Evolutionary conservation across 805 yeast species (phyloP), one percentile per base, ranked within the genome.

Genomic region (Saturnispora mendoncae): DNA sequence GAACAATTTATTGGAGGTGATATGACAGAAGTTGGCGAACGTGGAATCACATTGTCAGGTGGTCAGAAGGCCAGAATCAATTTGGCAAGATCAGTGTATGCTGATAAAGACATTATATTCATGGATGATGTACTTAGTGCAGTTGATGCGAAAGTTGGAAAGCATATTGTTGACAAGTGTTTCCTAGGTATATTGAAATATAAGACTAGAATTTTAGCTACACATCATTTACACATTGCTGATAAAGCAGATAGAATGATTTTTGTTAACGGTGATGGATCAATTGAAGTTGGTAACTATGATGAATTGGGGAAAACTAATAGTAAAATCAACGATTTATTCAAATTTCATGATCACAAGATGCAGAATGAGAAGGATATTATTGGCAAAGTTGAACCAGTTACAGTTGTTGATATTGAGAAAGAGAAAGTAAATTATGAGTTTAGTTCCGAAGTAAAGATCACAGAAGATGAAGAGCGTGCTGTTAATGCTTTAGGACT

Each of bases 21-120:
- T 54, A 52, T 56, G 38, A 83, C 94, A 1, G 84, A 81, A 57
- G 81, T 84, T 50, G 95, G 94, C 46, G 94, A 84, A 57, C 69
- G 85, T 55, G 95, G 94, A 49, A 78, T 85, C 38, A 83, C 87
- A 2, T 60, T 84, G 28, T 80, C 88, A 4, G 95, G 95, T 45
- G 95, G 95, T 39, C 95, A 84, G 58, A 84, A 84, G 65, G 90
- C 94, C 1, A 71, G 94, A 57, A 72, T 84, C 40, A 75, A 76
- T 53, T 62, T 84, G 45, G 94, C 94, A 3, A 70, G 94, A 55
- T 80, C 90, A 2, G 85, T 82, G 2, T 84, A 84, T 53, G 74
- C 79, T 12, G 68, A 76, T 21, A 71, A 72, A 15, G 85, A 81
- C 53, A 78, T 83, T 19, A 69, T 80, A 31, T 58, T 84, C 38